phyloP scores from a whole-genome alignment of 2,329 filamentous ascomycete species.

The Fusarium sp. region DNA sequence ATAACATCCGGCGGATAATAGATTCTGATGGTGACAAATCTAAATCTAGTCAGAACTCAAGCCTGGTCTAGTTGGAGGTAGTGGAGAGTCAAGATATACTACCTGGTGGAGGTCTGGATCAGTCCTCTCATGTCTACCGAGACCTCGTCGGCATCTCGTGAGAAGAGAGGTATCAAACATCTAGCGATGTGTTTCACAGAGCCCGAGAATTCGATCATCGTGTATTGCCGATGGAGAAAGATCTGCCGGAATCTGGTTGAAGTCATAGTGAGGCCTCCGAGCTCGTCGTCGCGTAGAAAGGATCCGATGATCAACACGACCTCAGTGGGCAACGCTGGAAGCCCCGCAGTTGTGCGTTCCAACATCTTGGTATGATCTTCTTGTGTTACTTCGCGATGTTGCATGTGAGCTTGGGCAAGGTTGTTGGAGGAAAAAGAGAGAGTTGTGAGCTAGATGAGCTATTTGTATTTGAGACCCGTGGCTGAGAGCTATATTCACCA shows the following conservation, averaged over 20 bases:
- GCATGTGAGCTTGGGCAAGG: background rate
- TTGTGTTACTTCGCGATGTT: background rate
- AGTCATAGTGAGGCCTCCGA: background rate
- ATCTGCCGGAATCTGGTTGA: background rate
- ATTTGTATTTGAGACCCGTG: background rate
- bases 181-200: background rate
- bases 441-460: background rate
- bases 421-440: background rate
- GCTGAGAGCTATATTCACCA: background rate
- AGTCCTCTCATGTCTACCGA: background rate
- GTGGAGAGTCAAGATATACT: rapidly evolving
- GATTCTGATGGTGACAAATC: background rate
- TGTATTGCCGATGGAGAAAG: background rate
- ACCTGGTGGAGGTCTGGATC: background rate
- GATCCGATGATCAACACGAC: background rate
- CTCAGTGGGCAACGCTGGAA: background rate
- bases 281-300: background rate
- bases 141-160: background rate
- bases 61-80: rapidly evolving
- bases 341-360: background rate
- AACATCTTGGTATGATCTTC: background rate
- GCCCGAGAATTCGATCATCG: background rate
- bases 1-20: background rate
- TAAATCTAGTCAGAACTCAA: background rate
- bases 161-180: background rate